Base-by-base conservation (phyloP, 768 basidiomycete genomes). In the Flagelloscypha sp. region DNA sequence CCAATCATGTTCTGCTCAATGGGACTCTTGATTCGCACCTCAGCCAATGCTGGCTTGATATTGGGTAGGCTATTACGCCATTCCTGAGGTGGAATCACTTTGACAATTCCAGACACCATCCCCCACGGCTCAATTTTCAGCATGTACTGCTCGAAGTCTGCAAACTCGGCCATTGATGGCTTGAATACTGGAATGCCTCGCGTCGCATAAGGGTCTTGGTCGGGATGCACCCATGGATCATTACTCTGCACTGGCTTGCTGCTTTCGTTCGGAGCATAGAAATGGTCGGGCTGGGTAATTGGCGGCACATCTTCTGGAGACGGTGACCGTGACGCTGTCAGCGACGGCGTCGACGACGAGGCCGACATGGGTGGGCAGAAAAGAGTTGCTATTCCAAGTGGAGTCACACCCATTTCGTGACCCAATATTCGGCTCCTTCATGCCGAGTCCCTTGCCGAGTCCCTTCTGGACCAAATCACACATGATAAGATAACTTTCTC, bases 181-280 rank as follows among this genome's bases (percentile, higher is more conserved):
- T 78, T 84, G 71, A 99, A 99, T 8, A 99, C 90, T 5, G 94
- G 95, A 30, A 98, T 94, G 24, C 94, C 95, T 32, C 85, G 82
- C 48, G 79, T 74, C 0, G 86, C 85, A 19, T 78, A 52, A 17
- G 77, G 84, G 63, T 89, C 87, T 49, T 87, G 84, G 19, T 68
- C 66, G n/a, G 87, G 87, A 45, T 77, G 72, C 22, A 87, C 64
- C 75, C 78, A 84, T 19, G 73, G 74, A 42, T 76, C 71, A 2
- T 78, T 79, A 41, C 68, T 54, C 7, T 81, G 80, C 6, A 82
- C 83, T 6, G 72, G 75, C 2, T 74, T 73, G 0, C 45, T 10
- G 47, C 37, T 30, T 45, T 63, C 61, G 16, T 76, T 74, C 25
- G 67, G 57, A 23, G 76, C 74, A 49, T 86, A 89, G 54, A 89